phyloP scores from a whole-genome alignment of 495 filamentous ascomycete species.

The Aspergillus diversus region DNA sequence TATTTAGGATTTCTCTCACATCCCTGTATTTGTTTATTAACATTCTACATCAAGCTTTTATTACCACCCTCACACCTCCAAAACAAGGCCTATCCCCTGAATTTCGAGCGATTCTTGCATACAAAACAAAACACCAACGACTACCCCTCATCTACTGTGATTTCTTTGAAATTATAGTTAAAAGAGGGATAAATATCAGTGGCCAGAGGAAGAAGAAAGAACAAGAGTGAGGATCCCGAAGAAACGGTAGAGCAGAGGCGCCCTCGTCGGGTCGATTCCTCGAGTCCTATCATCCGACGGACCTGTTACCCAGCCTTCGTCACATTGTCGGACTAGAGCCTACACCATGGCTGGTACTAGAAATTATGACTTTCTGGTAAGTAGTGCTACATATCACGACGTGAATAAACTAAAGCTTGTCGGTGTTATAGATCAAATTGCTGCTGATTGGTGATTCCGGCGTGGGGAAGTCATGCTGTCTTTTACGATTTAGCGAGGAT shows the following conservation, averaged over 20 bases:
- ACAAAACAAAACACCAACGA: no score
- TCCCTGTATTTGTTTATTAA: not conserved
- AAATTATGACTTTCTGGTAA: constrained; percentile 98
- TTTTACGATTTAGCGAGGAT: constrained; percentile 97
- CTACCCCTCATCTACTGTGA: no score
- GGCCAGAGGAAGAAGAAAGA: not conserved
- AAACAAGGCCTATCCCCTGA: constrained; percentile 10
- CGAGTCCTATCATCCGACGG: not conserved
- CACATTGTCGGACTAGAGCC: not conserved
- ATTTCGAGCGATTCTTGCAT: not conserved
- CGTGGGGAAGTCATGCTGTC: constrained; percentile 97
- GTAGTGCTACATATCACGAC: constrained; percentile 26
- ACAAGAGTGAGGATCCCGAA: not conserved
- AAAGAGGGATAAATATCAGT: not conserved
- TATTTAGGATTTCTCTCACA: not conserved
- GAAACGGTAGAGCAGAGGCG: not conserved
- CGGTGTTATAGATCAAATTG: constrained; percentile 81
- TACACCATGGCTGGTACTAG: constrained; percentile 81
- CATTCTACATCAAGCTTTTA: constrained; percentile 2
- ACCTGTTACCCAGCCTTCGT: not conserved
- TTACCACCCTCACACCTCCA: not conserved
- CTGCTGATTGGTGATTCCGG: constrained; percentile 98
- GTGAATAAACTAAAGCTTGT: constrained; percentile 13
- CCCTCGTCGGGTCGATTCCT: constrained; percentile 4
- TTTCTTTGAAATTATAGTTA: not conserved